Evolutionary conservation across 1,139 yeast genomes (phyloP).

Genomic region (Geotrichum restrictum): DNA sequence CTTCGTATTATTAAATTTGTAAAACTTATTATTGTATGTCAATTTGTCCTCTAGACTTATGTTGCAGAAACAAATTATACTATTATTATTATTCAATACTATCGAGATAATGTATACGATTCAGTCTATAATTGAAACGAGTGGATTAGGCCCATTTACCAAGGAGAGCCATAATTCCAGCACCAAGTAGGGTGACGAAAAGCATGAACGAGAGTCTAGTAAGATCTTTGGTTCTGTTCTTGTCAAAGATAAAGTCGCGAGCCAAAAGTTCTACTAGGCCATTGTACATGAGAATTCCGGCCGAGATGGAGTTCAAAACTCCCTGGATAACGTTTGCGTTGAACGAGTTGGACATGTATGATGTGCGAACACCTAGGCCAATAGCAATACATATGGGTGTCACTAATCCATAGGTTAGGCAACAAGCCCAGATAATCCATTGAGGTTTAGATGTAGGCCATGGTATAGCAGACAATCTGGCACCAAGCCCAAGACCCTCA

Average conservation of each 20-base stretch:
- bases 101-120: no score
- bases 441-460: constrained; percentile 32
- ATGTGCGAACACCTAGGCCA: constrained; percentile 73
- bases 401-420: constrained; percentile 55
- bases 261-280: constrained; percentile 83
- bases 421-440: constrained; percentile 59
- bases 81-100: no score
- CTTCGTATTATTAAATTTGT: no score
- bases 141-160: constrained; percentile 92
- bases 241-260: constrained; percentile 65
- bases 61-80: no score
- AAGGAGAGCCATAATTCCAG: constrained; percentile 78
- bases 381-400: constrained; percentile 81
- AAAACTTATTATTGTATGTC: no score
- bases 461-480: constrained; percentile 66
- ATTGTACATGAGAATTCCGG: constrained; percentile 77
- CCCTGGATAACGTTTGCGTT: constrained; percentile 68
- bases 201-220: constrained; percentile 43
- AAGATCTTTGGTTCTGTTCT: constrained; percentile 32
- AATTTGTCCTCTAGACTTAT: no score
- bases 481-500: constrained; percentile 85
- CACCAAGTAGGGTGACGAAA: constrained; percentile 45
- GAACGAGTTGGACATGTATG: constrained; percentile 56
- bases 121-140: no score
- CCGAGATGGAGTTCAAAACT: constrained; percentile 75